Percentiles rank a stretch among this genome's conserved stretches.
These are phyloP conservation scores for Phytopythium ostracodes DNA, from an alignment of 352 stramenopile genomes.

Conservation along the genomic window DNA sequence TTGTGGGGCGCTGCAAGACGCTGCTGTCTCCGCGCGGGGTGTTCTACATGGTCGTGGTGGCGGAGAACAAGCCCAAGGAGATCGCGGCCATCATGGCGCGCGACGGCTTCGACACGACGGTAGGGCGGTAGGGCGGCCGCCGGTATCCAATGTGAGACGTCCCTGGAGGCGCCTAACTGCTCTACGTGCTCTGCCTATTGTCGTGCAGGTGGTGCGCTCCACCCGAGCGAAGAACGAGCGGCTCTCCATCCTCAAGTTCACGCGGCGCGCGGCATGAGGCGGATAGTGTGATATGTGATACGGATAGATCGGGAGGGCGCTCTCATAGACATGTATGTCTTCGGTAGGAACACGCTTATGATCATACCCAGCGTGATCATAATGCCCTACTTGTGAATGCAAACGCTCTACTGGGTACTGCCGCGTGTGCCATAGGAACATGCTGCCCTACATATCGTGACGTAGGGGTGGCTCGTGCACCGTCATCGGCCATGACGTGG, in stretches of 20 bases:
- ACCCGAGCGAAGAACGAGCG: slow-evolving; percentile 69
- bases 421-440: no score
- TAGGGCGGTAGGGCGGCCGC: slow-evolving; percentile 30
- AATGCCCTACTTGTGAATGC: no score
- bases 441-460: no score
- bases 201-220: slow-evolving; percentile 49
- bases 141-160: no score
- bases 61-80: slow-evolving; percentile 96
- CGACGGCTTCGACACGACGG: slow-evolving; percentile 68
- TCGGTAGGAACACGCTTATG: no score
- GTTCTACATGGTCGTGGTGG: slow-evolving; percentile 97
- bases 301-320: not conserved
- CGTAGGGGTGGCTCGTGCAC: no score
- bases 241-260: slow-evolving; percentile 77
- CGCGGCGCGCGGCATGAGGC: slow-evolving; percentile 8
- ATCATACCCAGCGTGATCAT: no score
- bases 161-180: not conserved
- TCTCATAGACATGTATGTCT: not conserved
- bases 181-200: not conserved
- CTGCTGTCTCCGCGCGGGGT: slow-evolving; percentile 82
- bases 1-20: slow-evolving; percentile 17
- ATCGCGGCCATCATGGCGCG: slow-evolving; percentile 74
- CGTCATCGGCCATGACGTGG: not conserved
- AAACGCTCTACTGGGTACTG: no score
- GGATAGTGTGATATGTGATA: not conserved